Percentiles rank a stretch among this genome's conserved stretches.
Evolutionary conservation across 2,329 filamentous ascomycete genomes (phyloP).

Genomic region (Blastomyces percursus): DNA sequence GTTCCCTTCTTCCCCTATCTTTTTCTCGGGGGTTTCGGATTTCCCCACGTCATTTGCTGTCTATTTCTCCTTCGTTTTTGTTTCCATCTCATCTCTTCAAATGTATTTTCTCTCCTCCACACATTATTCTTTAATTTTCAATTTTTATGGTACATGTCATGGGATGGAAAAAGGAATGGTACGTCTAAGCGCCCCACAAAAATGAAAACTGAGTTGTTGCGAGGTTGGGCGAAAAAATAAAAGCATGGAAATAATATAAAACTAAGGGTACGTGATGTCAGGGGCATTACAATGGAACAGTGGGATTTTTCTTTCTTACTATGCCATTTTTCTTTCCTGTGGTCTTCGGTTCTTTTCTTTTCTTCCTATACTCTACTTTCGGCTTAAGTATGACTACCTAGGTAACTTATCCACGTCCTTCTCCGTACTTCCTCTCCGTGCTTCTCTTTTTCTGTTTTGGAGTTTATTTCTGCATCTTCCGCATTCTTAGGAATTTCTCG

Average conservation of each 20-base stretch:
- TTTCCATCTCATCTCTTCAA: neutral
- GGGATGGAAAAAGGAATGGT: neutral
- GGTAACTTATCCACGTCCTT: neutral
- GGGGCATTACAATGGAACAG: neutral
- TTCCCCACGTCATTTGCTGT: neutral
- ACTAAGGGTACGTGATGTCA: neutral
- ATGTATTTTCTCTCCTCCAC: neutral
- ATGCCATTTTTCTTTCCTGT: neutral
- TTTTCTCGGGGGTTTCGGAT: neutral
- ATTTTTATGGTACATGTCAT: neutral
- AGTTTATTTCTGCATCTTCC: neutral
- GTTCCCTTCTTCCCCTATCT: neutral
- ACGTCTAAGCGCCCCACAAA: no score
- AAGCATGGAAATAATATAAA: neutral
- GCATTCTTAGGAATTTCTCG: neutral
- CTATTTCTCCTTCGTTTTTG: neutral
- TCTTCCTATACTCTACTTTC: neutral
- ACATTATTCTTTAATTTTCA: neutral
- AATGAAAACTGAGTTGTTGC: neutral
- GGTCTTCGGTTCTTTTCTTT: neutral
- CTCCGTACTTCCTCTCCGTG: neutral
- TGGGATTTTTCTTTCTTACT: neutral
- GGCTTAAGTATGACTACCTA: neutral
- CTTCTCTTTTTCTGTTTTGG: neutral
- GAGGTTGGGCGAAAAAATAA: neutral